Percentiles rank a stretch among this genome's conserved stretches.
Conservation (phyloP, 495 filamentous ascomycete genomes). For the Neurospora africana region DNA sequence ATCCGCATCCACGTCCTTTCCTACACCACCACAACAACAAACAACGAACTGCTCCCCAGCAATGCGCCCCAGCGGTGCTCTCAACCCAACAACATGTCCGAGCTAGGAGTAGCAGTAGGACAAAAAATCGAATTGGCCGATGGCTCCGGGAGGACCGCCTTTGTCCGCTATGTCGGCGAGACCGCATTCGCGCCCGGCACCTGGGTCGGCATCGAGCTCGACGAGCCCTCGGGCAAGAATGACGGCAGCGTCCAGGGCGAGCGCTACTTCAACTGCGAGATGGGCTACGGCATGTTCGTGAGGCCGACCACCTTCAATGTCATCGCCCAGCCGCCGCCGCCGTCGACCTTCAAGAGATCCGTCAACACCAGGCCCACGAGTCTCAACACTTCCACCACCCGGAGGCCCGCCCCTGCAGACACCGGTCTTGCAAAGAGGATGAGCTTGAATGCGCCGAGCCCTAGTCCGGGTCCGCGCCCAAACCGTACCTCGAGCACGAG, state of each 20-base stretch:
- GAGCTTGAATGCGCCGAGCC: slow-evolving; percentile 58
- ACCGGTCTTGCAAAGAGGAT: slow-evolving; percentile 46
- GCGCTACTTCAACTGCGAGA: slow-evolving; percentile 79
- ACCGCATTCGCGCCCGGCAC: slow-evolving; percentile 71
- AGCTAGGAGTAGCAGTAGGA: slow-evolving; percentile 32
- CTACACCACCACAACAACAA: not conserved
- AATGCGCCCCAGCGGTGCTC: not conserved
- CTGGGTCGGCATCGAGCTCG: slow-evolving; percentile 87
- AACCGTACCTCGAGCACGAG: slow-evolving; percentile 41
- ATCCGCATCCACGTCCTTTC: not conserved
- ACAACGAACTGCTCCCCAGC: not conserved
- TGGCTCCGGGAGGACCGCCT: slow-evolving; percentile 51
- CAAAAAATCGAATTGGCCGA: slow-evolving; percentile 57
- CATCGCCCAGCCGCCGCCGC: slow-evolving; percentile 43
- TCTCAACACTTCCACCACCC: slow-evolving; percentile 16
- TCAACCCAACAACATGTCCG: slow-evolving; percentile 22
- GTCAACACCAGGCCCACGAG: slow-evolving; percentile 29
- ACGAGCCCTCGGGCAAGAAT: slow-evolving; percentile 80
- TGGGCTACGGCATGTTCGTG: slow-evolving; percentile 81
- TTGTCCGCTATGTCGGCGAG: slow-evolving; percentile 68
- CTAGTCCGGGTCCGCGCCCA: slow-evolving; percentile 44
- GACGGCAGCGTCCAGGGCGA: slow-evolving; percentile 85
- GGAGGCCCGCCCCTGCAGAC: slow-evolving; percentile 32
- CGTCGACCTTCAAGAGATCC: slow-evolving; percentile 21
- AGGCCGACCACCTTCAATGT: slow-evolving; percentile 51